Conservation (phyloP, 345 rosid species). For the Murraya koenigii region DNA sequence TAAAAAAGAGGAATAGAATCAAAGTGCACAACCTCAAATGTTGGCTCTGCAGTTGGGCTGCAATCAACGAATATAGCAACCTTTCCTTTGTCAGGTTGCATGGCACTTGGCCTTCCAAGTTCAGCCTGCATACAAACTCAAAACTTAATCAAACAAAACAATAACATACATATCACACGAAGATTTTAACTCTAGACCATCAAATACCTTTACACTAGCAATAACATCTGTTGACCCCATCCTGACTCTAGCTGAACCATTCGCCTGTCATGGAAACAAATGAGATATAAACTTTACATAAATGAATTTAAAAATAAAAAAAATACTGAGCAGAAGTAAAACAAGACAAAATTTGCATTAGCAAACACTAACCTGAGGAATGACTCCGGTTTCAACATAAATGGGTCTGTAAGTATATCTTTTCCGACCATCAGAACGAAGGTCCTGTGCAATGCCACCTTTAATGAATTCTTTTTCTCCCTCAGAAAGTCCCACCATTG, state of each 20-base stretch:
- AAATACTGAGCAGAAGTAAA: background rate
- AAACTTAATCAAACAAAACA: background rate
- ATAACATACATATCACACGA: background rate
- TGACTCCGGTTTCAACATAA: constrained; percentile 74
- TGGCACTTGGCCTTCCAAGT: constrained; percentile 76
- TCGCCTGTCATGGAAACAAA: constrained; percentile 46
- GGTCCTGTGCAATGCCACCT: constrained; percentile 89
- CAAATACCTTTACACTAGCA: constrained; percentile 87
- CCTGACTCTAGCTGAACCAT: constrained; percentile 84
- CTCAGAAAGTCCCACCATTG: constrained; percentile 75
- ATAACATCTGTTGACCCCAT: constrained; percentile 85
- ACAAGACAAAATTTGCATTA: background rate
- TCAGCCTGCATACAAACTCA: constrained; percentile 57
- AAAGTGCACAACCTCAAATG: constrained; percentile 58
- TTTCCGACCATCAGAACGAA: constrained; percentile 77
- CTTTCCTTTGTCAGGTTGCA: constrained; percentile 82
- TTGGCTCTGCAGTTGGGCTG: constrained; percentile 85
- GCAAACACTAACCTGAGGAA: constrained; percentile 63
- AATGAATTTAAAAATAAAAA: background rate
- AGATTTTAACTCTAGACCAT: background rate
- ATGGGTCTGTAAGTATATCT: constrained; percentile 62
- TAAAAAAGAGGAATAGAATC: background rate
- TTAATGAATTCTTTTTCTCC: constrained; percentile 68
- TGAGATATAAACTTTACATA: background rate
- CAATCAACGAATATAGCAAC: constrained; percentile 75